Conservation (phyloP, 768 basidiomycete genomes). For the Chalciporus sphaerocephalus region DNA sequence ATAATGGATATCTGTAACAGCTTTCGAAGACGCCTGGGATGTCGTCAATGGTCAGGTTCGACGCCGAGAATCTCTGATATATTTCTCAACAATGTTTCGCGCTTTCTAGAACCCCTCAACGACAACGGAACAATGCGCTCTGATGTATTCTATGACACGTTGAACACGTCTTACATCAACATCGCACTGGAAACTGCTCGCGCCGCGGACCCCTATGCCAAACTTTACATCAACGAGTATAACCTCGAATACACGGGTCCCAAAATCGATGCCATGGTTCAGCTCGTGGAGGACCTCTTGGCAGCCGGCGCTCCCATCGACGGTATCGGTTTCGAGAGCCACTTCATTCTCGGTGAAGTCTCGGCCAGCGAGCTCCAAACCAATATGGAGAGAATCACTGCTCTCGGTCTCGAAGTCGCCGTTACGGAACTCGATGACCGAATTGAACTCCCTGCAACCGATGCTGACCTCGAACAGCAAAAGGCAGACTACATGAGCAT, state of each 20-base stretch:
- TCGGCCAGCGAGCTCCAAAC: constrained; percentile 42
- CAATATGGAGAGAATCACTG: constrained; percentile 49
- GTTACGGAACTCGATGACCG: constrained; percentile 68
- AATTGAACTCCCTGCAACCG: constrained; percentile 48
- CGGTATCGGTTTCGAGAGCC: constrained; percentile 58
- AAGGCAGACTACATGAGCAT: constrained; percentile 53
- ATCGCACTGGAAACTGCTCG: constrained; percentile 42
- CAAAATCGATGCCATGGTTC: constrained; percentile 46
- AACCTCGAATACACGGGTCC: constrained; percentile 22
- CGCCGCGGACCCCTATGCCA: constrained; percentile 29
- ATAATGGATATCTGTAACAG: not conserved
- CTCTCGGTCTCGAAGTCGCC: constrained; percentile 62
- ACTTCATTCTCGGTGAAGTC: constrained; percentile 56
- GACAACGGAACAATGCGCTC: constrained; percentile 55
- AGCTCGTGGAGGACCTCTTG: constrained; percentile 47
- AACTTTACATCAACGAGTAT: constrained; percentile 33
- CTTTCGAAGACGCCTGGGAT: constrained; percentile 17
- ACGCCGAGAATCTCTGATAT: not conserved
- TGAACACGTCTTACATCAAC: constrained; percentile 46
- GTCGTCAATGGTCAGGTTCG: constrained; percentile 18
- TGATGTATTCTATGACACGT: constrained; percentile 50
- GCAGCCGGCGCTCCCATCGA: constrained; percentile 49
- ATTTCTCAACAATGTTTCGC: not conserved
- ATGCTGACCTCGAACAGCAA: constrained; percentile 49
- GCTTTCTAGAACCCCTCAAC: constrained; percentile 30